These are phyloP conservation scores for Physcomitrellopsis africana DNA, from an alignment of 225 moss, liverwort and hornwort genomes.

Conservation along the genomic window DNA sequence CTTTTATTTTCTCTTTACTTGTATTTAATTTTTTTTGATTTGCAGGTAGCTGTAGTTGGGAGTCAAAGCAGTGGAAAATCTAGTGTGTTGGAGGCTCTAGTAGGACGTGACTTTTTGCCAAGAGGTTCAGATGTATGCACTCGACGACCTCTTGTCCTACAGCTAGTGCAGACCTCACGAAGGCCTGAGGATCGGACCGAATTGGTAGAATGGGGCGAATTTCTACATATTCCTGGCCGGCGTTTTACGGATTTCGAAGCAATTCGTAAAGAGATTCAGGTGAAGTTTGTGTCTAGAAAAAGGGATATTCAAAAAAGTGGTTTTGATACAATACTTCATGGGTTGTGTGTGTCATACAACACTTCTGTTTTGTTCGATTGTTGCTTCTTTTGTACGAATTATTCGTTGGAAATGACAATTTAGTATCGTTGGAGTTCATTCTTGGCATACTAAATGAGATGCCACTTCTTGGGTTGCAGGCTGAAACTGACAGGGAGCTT, in stretches of 20 bases:
- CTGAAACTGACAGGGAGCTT: conserved; percentile 95
- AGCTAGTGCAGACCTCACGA: conserved; percentile 92
- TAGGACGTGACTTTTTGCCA: conserved; percentile 96
- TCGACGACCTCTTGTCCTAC: conserved; percentile 88
- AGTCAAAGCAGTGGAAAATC: conserved; percentile 99
- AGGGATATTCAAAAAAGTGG: too few species aligned
- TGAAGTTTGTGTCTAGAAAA: conserved; percentile 26
- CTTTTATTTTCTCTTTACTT: not conserved
- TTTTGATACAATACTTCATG: not conserved
- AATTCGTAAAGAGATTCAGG: conserved; percentile 98
- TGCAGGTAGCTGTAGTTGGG: conserved; percentile 94
- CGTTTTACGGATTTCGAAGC: conserved; percentile 90
- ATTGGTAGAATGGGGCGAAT: conserved; percentile 98
- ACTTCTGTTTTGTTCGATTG: not conserved
- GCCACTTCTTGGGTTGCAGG: conserved; percentile 55
- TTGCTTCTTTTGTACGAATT: conserved; percentile 3
- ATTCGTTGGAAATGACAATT: conserved; percentile 18
- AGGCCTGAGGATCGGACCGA: conserved; percentile 92
- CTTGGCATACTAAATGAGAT: not conserved
- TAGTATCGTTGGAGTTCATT: not conserved
- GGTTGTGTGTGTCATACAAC: not conserved
- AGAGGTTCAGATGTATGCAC: conserved; percentile 98
- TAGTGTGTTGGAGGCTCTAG: conserved; percentile 96
- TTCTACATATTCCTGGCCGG: conserved; percentile 94
- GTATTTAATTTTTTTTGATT: conserved; percentile 10